These are phyloP conservation scores for Podila clonocystis DNA, from an alignment of 192 early-diverging fungal genomes.

Conservation along the genomic window DNA sequence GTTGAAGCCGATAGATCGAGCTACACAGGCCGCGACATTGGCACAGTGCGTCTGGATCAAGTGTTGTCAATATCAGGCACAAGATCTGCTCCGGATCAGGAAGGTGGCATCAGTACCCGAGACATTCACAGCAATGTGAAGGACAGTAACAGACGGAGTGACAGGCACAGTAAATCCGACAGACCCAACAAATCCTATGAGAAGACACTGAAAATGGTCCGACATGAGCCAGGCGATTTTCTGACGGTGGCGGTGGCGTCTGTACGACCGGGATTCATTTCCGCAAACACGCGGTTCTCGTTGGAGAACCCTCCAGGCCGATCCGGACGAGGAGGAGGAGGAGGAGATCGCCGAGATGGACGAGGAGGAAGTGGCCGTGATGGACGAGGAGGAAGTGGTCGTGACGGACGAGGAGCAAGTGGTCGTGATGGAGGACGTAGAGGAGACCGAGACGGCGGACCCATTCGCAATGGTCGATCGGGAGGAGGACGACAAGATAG, in stretches of 20 bases:
- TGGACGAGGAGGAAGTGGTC: conserved; percentile 14
- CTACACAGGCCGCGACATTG: conserved; percentile 32
- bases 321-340: conserved; percentile 27
- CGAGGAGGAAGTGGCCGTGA: conserved; percentile 11
- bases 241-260: conserved; percentile 29
- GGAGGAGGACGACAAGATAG: conserved; percentile 1
- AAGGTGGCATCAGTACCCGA: conserved; percentile 11
- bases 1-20: conserved; percentile 10
- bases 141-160: neutral
- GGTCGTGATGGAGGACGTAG: conserved; percentile 21
- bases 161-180: conserved; percentile 3
- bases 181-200: neutral
- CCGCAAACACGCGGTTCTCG: neutral
- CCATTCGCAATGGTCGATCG: neutral
- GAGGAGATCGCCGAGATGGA: conserved; percentile 5
- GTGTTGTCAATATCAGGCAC: neutral
- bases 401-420: conserved; percentile 11
- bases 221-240: conserved; percentile 37
- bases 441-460: neutral
- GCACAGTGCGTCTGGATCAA: conserved; percentile 16
- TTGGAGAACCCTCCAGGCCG: conserved; percentile 23
- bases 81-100: neutral
- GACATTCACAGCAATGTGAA: conserved; percentile 17
- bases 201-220: conserved; percentile 24
- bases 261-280: neutral